Base-by-base conservation (phyloP, 768 basidiomycete genomes). In the Phaeolepiota aurea region DNA sequence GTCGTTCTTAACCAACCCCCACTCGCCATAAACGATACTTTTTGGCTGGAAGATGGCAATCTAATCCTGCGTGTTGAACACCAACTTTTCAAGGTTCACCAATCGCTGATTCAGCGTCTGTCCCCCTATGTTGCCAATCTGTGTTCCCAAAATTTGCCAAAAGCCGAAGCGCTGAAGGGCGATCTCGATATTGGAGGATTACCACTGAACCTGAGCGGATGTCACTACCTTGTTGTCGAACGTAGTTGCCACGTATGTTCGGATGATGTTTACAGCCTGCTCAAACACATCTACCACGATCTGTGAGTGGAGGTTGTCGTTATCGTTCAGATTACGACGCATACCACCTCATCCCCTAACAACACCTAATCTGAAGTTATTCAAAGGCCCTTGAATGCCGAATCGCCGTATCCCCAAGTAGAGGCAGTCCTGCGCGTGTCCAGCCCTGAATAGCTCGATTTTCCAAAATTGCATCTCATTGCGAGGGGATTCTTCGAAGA, bases 11-110 rank as follows among this genome's bases (percentile, higher is more conserved):
- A n/a, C n/a, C n/a, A n/a, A n/a, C n/a, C n/a, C n/a, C n/a, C n/a
- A n/a, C n/a, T n/a, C n/a, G n/a, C n/a, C n/a, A n/a, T n/a, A 35
- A n/a, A 82, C 52, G 66, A 70, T 0, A 56, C 58, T 16, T 81
- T 74, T 53, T 85, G 80, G 80, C 76, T 83, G 47, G 65, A 77
- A 22, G 82, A 85, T 50, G 83, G 77, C 44, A 75, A 75, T 14
- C 53, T 82, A 10, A 56, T 79, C 20, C 51, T 85, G 23, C 61
- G 61, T 44, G 59, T 72, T 23, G 55, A 65, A 44, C 53, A 63
- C 15, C 53, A 66, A 18, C 49, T 65, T 16, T 87, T 78, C 66
- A 79, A 68, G 50, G 59, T 86, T 22, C 81, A 83, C 50, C 57
- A 57, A 23, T 62, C 66, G 3, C 53, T 84, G 4, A 54, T 85